A percentile compares a stretch with the other conserved stretches of the same genome.
These are phyloP conservation scores for Blastocystis sp. DNA, from an alignment of 352 stramenopile genomes.

Conservation along the genomic window DNA sequence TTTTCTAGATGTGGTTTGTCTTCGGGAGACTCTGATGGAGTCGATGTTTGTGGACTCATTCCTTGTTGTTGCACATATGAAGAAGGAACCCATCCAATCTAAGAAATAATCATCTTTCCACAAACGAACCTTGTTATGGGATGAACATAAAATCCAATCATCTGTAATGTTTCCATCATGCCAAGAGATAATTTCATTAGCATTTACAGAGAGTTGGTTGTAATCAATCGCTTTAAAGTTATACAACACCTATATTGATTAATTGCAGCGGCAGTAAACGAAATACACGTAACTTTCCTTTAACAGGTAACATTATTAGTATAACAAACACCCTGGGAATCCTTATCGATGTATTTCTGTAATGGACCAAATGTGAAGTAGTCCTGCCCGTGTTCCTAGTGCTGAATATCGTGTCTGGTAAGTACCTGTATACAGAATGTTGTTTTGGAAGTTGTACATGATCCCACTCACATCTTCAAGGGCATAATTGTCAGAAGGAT, in stretches of 20 bases:
- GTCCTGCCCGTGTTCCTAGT: conserved; percentile 11
- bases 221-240: not conserved
- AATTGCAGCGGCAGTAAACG: not conserved
- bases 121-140: not conserved
- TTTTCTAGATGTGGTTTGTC: not conserved
- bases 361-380: conserved; percentile 5
- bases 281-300: conserved; percentile 12
- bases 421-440: conserved; percentile 20
- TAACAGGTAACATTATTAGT: not conserved
- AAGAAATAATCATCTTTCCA: not conserved
- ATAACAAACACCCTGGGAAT: not conserved
- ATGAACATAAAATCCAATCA: conserved; percentile 37
- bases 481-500: conserved; percentile 31
- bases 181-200: not conserved
- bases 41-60: no score
- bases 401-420: not conserved
- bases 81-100: conserved; percentile 29
- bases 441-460: not conserved
- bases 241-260: not conserved
- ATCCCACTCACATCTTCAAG: conserved; percentile 37
- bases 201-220: not conserved
- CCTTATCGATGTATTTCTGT: not conserved
- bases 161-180: not conserved
- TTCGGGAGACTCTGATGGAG: no score
- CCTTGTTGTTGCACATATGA: not conserved